A percentile compares a stretch with the other conserved stretches of the same genome.
Conservation (phyloP, 306 rosid species). For the Pyrus bretschneideri region DNA sequence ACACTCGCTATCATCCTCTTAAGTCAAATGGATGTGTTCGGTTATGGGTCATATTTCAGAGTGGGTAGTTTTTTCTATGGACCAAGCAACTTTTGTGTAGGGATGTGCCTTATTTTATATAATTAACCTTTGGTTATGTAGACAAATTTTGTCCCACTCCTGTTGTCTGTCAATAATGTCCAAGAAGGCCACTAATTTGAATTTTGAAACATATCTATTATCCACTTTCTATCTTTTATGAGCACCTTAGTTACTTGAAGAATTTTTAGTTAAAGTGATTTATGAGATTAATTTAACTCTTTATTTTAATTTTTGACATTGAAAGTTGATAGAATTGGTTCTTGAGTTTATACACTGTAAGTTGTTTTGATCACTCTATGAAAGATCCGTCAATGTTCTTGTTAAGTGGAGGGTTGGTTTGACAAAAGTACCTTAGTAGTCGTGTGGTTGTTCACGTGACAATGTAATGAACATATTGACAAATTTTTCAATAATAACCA, state of each 20-base stretch:
- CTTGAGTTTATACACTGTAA: too few relatives aligned
- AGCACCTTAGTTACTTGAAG: not conserved
- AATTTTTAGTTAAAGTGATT: not conserved
- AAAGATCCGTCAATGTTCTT: too few relatives aligned
- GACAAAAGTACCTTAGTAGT: too few relatives aligned
- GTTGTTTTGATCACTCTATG: too few relatives aligned
- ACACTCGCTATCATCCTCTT: too few relatives aligned
- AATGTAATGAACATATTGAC: too few relatives aligned
- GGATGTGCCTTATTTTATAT: not conserved
- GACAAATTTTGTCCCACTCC: not conserved
- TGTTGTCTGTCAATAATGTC: not conserved
- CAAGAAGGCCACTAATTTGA: constrained; percentile 8
- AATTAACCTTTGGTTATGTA: not conserved
- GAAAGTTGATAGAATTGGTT: too few relatives aligned
- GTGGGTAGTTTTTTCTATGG: constrained; percentile 4
- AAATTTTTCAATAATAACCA: too few relatives aligned
- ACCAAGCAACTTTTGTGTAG: not conserved
- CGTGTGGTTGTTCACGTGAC: too few relatives aligned
- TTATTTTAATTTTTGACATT: too few relatives aligned
- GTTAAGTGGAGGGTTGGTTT: too few relatives aligned
- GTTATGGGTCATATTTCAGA: not conserved
- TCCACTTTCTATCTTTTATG: not conserved
- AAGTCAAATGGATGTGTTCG: not conserved
- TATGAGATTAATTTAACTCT: too few relatives aligned
- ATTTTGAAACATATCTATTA: not conserved